Conservation (phyloP, 345 rosid species). For the Hibiscus trionum region DNA sequence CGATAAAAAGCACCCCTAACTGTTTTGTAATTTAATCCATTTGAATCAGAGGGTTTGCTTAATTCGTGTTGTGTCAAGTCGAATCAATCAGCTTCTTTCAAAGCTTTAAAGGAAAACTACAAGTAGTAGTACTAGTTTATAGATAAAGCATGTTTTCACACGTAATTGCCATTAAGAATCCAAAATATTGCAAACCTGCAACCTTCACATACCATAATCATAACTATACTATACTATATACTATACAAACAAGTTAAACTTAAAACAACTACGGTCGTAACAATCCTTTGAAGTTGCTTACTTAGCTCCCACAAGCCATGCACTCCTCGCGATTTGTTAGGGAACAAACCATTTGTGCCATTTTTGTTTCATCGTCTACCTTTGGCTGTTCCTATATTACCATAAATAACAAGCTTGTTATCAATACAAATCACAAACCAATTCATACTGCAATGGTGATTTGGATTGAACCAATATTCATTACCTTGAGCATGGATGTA, state of each 20-base stretch:
- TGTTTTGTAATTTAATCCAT: too few relatives aligned
- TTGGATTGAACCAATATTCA: background rate
- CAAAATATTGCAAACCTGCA: background rate
- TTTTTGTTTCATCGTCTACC: conserved; percentile 40
- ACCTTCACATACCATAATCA: background rate
- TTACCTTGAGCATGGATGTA: conserved; percentile 54
- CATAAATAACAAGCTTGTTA: background rate
- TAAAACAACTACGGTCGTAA: too few relatives aligned
- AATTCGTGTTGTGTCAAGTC: too few relatives aligned
- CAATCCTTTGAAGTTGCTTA: too few relatives aligned
- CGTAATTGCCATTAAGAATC: background rate
- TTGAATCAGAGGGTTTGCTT: too few relatives aligned
- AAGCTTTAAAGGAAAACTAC: too few relatives aligned
- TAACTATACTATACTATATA: too few relatives aligned
- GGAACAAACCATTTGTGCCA: conserved; percentile 89
- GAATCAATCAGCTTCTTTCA: too few relatives aligned
- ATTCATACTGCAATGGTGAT: background rate
- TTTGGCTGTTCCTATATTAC: conserved; percentile 35
- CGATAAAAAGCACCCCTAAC: too few relatives aligned
- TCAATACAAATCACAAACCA: background rate
- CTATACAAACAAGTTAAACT: background rate
- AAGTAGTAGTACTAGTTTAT: background rate
- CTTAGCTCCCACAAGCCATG: conserved; percentile 73
- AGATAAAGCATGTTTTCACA: background rate
- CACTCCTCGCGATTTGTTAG: conserved; percentile 78